A percentile compares a stretch with the other conserved stretches of the same genome.
Evolutionary conservation across 169 alveolate genomes (phyloP).

Genomic region (Amoebophrya sp.): DNA sequence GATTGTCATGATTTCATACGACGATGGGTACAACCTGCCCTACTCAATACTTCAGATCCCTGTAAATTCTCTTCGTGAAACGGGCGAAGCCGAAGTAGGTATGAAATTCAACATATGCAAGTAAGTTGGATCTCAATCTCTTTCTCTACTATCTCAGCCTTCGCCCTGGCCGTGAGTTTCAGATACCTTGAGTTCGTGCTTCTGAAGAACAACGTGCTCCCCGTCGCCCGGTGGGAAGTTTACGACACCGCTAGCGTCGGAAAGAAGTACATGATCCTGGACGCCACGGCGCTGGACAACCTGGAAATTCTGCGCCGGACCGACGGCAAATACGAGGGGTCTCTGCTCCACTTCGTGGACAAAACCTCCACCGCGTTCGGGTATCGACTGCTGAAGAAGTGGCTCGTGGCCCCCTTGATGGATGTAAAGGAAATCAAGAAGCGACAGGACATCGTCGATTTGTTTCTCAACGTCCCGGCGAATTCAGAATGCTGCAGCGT

Average conservation of each 20-base stretch:
- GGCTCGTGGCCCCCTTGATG: constrained; percentile 90
- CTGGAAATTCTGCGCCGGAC: constrained; percentile 64
- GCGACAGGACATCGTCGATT: constrained; percentile 84
- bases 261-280: constrained; percentile 52
- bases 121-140: not conserved
- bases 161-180: constrained; percentile 35
- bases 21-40: no score
- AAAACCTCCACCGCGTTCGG: constrained; percentile 90
- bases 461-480: constrained; percentile 52
- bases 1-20: no score
- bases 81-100: no score
- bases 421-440: constrained; percentile 64
- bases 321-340: constrained; percentile 64
- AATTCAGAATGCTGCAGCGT: constrained; percentile 30
- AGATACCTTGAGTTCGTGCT: constrained; percentile 25
- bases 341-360: constrained; percentile 75
- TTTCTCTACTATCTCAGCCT: not conserved
- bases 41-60: no score
- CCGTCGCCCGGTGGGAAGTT: constrained; percentile 37
- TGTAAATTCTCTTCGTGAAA: no score
- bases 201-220: constrained; percentile 34
- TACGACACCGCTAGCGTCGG: not conserved
- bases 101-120: no score
- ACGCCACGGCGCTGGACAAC: constrained; percentile 69
- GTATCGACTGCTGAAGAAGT: constrained; percentile 80